Evolutionary conservation across 768 basidiomycete species (phyloP).

Genomic region (Candolleomyces aberdarensis): DNA sequence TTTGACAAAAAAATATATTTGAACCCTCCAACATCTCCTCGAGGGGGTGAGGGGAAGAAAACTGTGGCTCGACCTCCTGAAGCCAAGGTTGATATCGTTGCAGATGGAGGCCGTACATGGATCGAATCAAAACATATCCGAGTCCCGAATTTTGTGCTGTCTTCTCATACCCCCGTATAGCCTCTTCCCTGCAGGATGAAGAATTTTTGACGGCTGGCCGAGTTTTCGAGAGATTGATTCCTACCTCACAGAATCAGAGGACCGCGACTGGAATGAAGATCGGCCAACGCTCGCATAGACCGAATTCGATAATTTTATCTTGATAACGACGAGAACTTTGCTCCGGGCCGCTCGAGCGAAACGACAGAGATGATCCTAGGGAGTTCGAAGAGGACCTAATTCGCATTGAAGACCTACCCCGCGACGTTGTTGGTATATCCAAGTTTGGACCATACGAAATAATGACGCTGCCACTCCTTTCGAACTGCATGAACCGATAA

Average conservation of each 20-base stretch:
- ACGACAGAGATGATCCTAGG: background rate
- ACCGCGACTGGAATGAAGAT: constrained; percentile 50
- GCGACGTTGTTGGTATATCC: constrained; percentile 34
- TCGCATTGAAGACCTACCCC: constrained; percentile 28
- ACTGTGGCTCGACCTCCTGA: no score
- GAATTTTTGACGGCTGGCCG: constrained; percentile 69
- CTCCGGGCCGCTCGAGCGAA: constrained; percentile 59
- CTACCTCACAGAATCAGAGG: constrained; percentile 62
- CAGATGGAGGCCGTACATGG: constrained; percentile 73
- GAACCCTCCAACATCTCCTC: constrained; percentile 4
- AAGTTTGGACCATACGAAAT: constrained; percentile 43
- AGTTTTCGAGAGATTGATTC: constrained; percentile 84
- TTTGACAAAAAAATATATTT: no score
- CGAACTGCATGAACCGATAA: constrained; percentile 47
- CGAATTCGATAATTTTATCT: constrained; percentile 69
- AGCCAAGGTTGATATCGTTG: constrained; percentile 80
- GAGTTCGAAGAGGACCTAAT: constrained; percentile 18
- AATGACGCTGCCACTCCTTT: constrained; percentile 38
- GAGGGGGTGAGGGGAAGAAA: no score
- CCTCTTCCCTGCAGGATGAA: constrained; percentile 53
- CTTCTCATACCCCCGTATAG: no score
- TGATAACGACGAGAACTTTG: constrained; percentile 68
- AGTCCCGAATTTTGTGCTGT: constrained; percentile 33
- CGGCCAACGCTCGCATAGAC: constrained; percentile 43
- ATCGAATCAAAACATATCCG: constrained; percentile 87